Evolutionary conservation across 176 grass and related monocot species (phyloP).

Genomic region (Pontederia paniculata): DNA sequence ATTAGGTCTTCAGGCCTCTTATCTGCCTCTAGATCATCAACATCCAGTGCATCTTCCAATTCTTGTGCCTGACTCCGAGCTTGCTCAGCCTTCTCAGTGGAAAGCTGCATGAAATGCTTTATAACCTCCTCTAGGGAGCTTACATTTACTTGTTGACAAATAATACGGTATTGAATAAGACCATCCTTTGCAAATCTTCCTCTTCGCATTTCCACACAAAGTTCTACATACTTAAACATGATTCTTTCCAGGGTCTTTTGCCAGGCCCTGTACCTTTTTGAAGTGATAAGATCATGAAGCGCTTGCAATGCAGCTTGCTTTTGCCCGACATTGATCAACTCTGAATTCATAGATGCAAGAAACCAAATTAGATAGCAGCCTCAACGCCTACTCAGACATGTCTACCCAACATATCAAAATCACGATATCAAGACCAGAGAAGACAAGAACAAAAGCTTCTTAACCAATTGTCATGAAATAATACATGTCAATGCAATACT

Average conservation of each 20-base stretch:
- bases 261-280: constrained; percentile 82
- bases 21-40: constrained; percentile 93
- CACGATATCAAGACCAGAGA: not conserved
- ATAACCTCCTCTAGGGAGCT: constrained; percentile 90
- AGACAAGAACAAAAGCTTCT: too few relatives aligned
- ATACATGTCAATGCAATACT: too few relatives aligned
- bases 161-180: constrained; percentile 89
- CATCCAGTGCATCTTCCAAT: constrained; percentile 86
- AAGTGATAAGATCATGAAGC: constrained; percentile 96
- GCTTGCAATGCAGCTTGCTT: constrained; percentile 94
- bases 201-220: constrained; percentile 83
- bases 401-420: not conserved
- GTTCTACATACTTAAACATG: constrained; percentile 97
- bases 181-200: constrained; percentile 97
- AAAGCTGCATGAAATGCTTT: constrained; percentile 93
- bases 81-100: constrained; percentile 74
- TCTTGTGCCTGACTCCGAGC: constrained; percentile 60
- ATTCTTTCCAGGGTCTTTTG: constrained; percentile 90
- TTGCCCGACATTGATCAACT: constrained; percentile 93
- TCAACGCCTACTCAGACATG: not conserved
- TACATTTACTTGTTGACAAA: constrained; percentile 96
- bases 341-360: constrained; percentile 28
- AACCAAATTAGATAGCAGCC: not conserved
- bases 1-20: constrained; percentile 94
- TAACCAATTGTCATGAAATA: too few relatives aligned